Conservation (phyloP, 805 yeast species). For the Kurtzmaniella fragi region DNA sequence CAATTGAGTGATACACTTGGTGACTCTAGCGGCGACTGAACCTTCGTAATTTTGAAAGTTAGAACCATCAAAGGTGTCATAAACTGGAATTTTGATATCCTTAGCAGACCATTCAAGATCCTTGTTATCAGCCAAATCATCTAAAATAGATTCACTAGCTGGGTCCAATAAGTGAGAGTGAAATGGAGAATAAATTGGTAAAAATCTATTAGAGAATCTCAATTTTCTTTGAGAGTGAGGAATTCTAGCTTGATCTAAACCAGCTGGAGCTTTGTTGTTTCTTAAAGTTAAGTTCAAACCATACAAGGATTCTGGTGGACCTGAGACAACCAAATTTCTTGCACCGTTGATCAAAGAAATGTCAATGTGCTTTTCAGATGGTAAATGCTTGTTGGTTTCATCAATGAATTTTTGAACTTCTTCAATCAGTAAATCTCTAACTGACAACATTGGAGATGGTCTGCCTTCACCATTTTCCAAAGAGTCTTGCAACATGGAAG, state of each 20-base stretch:
- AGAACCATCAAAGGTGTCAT: slow-evolving; percentile 80
- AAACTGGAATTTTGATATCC: slow-evolving; percentile 78
- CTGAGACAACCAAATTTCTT: slow-evolving; percentile 89
- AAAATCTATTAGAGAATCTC: slow-evolving; percentile 86
- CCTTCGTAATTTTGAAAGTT: slow-evolving; percentile 59
- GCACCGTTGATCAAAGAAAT: slow-evolving; percentile 94
- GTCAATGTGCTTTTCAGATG: slow-evolving; percentile 83
- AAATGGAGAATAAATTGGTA: slow-evolving; percentile 95
- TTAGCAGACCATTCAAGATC: slow-evolving; percentile 51
- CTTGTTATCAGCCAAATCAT: slow-evolving; percentile 54
- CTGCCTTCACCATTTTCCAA: slow-evolving; percentile 91
- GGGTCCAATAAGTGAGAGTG: slow-evolving; percentile 80
- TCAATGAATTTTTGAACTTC: slow-evolving; percentile 78
- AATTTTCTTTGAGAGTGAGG: slow-evolving; percentile 93
- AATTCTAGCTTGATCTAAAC: slow-evolving; percentile 90
- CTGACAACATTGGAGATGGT: slow-evolving; percentile 96
- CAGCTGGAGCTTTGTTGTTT: slow-evolving; percentile 91
- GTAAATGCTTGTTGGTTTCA: slow-evolving; percentile 89
- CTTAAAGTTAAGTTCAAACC: slow-evolving; percentile 91
- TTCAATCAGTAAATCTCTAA: slow-evolving; percentile 77
- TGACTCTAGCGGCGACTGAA: slow-evolving; percentile 62
- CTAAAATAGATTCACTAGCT: slow-evolving; percentile 62
- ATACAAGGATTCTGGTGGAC: slow-evolving; percentile 96
- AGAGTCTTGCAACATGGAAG: slow-evolving; percentile 87
- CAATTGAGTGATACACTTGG: slow-evolving; percentile 77